These are phyloP conservation scores for Pleurotus cornucopiae DNA, from an alignment of 768 basidiomycete genomes.

Conservation along the genomic window DNA sequence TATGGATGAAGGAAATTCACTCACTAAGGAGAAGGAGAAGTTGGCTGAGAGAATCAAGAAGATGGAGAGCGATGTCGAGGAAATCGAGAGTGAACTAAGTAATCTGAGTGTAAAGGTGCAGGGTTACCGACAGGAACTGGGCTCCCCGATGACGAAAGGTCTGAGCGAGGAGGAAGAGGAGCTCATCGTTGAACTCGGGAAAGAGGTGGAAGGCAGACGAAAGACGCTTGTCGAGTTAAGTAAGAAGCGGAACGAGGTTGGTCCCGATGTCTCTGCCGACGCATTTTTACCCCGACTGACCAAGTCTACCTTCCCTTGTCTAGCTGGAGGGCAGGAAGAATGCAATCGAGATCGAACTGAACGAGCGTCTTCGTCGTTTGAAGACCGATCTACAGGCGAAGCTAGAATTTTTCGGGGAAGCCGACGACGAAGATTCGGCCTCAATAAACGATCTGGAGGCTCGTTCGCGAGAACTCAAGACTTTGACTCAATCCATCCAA, in stretches of 20 bases:
- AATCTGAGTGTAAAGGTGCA: constrained; percentile 57
- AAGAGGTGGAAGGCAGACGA: constrained; percentile 73
- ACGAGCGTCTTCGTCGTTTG: constrained; percentile 79
- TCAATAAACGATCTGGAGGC: constrained; percentile 67
- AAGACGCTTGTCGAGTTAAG: constrained; percentile 66
- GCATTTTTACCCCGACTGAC: neutral
- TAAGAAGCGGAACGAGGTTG: constrained; percentile 66
- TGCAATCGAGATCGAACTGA: constrained; percentile 86
- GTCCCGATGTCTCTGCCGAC: constrained; percentile 16
- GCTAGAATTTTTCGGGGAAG: constrained; percentile 71
- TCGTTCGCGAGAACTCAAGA: constrained; percentile 62
- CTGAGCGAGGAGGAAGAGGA: constrained; percentile 71
- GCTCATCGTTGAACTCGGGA: constrained; percentile 61
- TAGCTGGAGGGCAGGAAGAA: constrained; percentile 77
- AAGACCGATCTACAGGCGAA: constrained; percentile 74
- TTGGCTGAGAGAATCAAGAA: constrained; percentile 53
- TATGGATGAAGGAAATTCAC: constrained; percentile 51
- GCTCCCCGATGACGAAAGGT: constrained; percentile 68
- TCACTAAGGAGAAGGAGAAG: constrained; percentile 70
- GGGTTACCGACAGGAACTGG: constrained; percentile 66
- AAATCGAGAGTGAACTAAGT: constrained; percentile 68
- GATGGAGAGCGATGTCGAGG: constrained; percentile 64
- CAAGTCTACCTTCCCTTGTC: neutral
- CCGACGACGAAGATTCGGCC: constrained; percentile 47
- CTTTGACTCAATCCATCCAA: constrained; percentile 64